These are phyloP conservation scores for Eustoma russellianum DNA, from an alignment of 257 asterid species.

Conservation along the genomic window DNA sequence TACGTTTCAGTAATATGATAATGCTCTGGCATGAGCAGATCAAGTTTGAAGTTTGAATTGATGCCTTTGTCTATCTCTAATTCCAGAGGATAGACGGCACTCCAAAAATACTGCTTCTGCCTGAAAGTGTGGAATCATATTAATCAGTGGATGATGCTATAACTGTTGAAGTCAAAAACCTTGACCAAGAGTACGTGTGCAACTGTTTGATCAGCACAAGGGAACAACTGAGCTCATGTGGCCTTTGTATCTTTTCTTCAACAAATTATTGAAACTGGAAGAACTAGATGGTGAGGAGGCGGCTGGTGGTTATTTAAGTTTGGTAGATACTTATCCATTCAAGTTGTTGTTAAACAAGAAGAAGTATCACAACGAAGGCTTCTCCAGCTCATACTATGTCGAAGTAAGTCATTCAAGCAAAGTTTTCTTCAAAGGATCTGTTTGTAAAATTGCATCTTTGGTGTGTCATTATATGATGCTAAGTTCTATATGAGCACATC, in stretches of 20 bases:
- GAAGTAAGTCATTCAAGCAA: slow-evolving; percentile 39
- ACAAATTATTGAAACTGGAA: slow-evolving; percentile 58
- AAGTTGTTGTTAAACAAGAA: slow-evolving; percentile 29
- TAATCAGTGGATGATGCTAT: too few species aligned
- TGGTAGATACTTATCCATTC: slow-evolving; percentile 31
- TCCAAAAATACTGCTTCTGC: too few species aligned
- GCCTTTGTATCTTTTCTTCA: slow-evolving; percentile 53
- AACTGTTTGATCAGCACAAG: slow-evolving; percentile 1
- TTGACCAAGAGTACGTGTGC: too few species aligned
- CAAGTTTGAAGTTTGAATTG: too few species aligned
- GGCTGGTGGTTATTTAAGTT: slow-evolving; percentile 27
- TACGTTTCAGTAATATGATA: too few species aligned
- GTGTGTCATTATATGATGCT: neutral
- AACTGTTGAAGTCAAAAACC: neutral
- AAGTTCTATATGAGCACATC: neutral
- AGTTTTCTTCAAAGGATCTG: too few species aligned
- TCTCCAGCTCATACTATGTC: slow-evolving; percentile 28
- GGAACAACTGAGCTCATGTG: slow-evolving; percentile 36
- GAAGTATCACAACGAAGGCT: slow-evolving; percentile 16
- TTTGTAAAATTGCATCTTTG: too few species aligned
- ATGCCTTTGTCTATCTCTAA: too few species aligned
- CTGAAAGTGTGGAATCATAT: too few species aligned
- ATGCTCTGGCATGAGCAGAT: too few species aligned
- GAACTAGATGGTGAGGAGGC: slow-evolving; percentile 42
- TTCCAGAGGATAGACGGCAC: too few species aligned